Evolutionary conservation across 257 asterid species (phyloP), one percentile per base, ranked within the genome.

Genomic region (Knoxia roxburghii): DNA sequence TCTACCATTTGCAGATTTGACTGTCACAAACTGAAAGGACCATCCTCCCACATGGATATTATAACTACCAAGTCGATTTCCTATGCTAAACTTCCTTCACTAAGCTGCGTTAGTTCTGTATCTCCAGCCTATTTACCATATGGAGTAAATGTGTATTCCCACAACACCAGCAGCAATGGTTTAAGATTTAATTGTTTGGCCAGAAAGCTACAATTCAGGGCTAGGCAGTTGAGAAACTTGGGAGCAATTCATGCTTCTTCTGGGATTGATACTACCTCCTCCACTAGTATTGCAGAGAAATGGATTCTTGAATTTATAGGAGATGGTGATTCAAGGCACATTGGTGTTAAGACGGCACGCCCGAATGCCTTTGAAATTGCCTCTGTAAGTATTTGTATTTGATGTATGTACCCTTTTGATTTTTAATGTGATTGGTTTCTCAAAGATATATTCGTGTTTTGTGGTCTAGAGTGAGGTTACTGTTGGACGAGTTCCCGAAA

Each of bases 251-350:
- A 80, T 45, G 83, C 91, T 75, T 83, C 91, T 75, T 83, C 88
- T 45, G 75, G 65, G 39, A 81, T 80, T 69, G 82, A 79, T 37
- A 73, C 39, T 67, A 68, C 52, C 41, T 67, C 52, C 41, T 67
- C 85, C 2, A 37, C 77, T 11, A 73, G 59, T 74, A 68, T 40
- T 68, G 81, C 88, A 14, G 76, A 78, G 5, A 80, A 81, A 81
- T 92, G 97, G 98, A 66, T 89, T 78, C 93, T 92, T 82, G 79
- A 89, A 74, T 94, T 94, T 69, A 77, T 89, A 15, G 98, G 98
- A 72, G 86, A 91, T 81, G 96, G 98, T 17, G 92, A 89, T 76
- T 45, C 87, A 24, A 78, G 78, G 73, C 96, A 89, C 82, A 84
- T 89, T 30, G 98, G 98, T 45, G 86, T 71, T 71, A 88, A 83